Base-by-base conservation (phyloP, 495 filamentous ascomycete genomes). In the Lindgomyces ingoldianus region DNA sequence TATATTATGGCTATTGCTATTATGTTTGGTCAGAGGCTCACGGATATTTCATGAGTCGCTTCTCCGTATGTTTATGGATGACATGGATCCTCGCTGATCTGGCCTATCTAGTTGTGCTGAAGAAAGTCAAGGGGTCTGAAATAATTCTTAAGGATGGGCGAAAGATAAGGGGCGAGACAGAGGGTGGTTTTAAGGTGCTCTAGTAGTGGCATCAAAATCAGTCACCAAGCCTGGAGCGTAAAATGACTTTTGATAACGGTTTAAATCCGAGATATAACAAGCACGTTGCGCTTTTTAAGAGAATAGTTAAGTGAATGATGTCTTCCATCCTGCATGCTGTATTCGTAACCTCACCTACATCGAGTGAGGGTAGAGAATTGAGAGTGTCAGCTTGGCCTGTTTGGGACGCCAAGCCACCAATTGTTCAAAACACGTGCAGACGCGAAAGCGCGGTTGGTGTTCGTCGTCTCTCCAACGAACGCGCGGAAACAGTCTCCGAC, bases 11-110 rank as follows among this genome's bases (percentile, higher is more conserved):
- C 1, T 73, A 74, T 47, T 63, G 72, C 49, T 80, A 73, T 73
- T 78, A 68, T 60, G 72, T 73, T 56, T 81, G 78, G 78, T 73
- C 73, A 18, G 75, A 79, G 25, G 76, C 74, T 0, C 73, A 80
- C 64, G 69, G 58, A 1, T 81, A 74, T 42, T 72, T 77, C 36
- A 66, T 74, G 58, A 67, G 48, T 24, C 75, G 72, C 0, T 70
- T 75, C 54, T 64, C 73, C n/a, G 19, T 77, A 19, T 74, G 78
- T 54, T 21, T 80, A 2, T 72, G 67, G 67, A 72, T 66, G 1
- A 70, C 70, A 11, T 69, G 69, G 25, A 26, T 77, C 8, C 50
- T 72, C 25, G 75, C 72, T 47, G 79, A 81, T 62, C 22, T 74
- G 18, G 60, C 71, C 0, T 80, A 79, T 57, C 73, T 78, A 0